Evolutionary conservation across 2,329 filamentous ascomycete species (phyloP).

Genomic region (Didymella pomorum): DNA sequence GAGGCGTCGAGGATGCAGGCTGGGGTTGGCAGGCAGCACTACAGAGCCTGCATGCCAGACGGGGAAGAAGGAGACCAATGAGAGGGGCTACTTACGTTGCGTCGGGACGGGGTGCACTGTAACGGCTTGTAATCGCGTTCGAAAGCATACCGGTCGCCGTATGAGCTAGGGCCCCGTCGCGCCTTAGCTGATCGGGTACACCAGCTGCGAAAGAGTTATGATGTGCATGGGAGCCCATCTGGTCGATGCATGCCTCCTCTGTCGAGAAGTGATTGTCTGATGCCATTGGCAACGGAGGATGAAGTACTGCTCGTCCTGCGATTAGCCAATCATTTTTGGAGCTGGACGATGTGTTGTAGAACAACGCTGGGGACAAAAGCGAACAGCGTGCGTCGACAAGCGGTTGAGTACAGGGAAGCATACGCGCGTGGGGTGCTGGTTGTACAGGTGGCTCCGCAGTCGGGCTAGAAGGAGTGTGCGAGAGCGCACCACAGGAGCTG

Average conservation of each 20-base stretch:
- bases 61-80: slow-evolving; percentile 50
- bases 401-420: slow-evolving; percentile 31
- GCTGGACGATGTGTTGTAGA: slow-evolving; percentile 40
- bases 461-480: slow-evolving; percentile 43
- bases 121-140: slow-evolving; percentile 59
- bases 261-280: slow-evolving; percentile 55
- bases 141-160: slow-evolving; percentile 56
- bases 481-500: slow-evolving; percentile 47
- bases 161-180: slow-evolving; percentile 59
- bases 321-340: slow-evolving; percentile 51
- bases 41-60: slow-evolving; percentile 45
- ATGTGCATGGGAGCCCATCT: slow-evolving; percentile 56
- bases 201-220: slow-evolving; percentile 53
- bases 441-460: slow-evolving; percentile 48
- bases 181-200: slow-evolving; percentile 60
- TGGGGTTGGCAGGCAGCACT: slow-evolving; percentile 51
- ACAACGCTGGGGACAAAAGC: slow-evolving; percentile 49
- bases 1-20: slow-evolving; percentile 48
- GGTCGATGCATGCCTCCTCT: slow-evolving; percentile 57
- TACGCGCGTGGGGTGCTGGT: slow-evolving; percentile 44
- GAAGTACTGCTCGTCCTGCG: slow-evolving; percentile 54
- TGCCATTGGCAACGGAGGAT: slow-evolving; percentile 53
- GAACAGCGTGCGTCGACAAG: slow-evolving; percentile 48
- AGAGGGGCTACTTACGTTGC: slow-evolving; percentile 61
- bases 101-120: slow-evolving; percentile 62